phyloP scores from a whole-genome alignment of 2,329 filamentous ascomycete species.

The Fusarium sublunatum region DNA sequence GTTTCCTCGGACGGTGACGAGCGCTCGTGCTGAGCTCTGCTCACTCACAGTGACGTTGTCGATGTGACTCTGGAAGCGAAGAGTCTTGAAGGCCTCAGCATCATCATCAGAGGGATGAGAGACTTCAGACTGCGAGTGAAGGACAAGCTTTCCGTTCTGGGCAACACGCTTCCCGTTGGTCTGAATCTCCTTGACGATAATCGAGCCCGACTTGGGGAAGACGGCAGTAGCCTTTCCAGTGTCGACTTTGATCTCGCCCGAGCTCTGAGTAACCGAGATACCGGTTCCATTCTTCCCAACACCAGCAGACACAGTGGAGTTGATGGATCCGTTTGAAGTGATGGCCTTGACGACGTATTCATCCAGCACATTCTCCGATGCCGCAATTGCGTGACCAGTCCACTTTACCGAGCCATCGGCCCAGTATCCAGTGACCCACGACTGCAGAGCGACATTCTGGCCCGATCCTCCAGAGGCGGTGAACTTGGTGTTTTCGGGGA shows the following conservation, averaged over 20 bases:
- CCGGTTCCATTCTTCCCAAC: conserved; percentile 1
- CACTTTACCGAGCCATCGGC: conserved; percentile 70
- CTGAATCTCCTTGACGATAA: conserved; percentile 55
- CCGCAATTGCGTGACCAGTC: conserved; percentile 67
- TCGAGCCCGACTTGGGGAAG: conserved; percentile 57
- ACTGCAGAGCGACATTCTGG: conserved; percentile 51
- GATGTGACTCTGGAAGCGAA: conserved; percentile 62
- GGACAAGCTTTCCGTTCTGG: conserved; percentile 61
- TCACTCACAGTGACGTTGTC: conserved; percentile 62
- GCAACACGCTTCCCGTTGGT: conserved; percentile 58
- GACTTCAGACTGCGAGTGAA: conserved; percentile 63
- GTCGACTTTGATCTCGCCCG: conserved; percentile 52
- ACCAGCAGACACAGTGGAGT: conserved; percentile 17
- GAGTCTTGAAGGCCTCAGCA: conserved; percentile 52
- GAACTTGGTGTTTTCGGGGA: conserved; percentile 53
- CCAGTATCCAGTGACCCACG: conserved; percentile 70
- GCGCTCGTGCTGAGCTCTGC: conserved; percentile 48
- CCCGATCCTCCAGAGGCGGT: conserved; percentile 43
- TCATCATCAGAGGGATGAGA: conserved; percentile 47
- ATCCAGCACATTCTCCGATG: conserved; percentile 53
- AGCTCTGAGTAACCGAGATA: conserved; percentile 33
- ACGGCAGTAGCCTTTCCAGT: conserved; percentile 58
- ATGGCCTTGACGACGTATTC: conserved; percentile 54
- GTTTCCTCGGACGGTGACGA: conserved; percentile 59
- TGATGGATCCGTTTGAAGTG: conserved; percentile 18